phyloP scores from a whole-genome alignment of 257 asterid species.

The Rehmannia glutinosa region DNA sequence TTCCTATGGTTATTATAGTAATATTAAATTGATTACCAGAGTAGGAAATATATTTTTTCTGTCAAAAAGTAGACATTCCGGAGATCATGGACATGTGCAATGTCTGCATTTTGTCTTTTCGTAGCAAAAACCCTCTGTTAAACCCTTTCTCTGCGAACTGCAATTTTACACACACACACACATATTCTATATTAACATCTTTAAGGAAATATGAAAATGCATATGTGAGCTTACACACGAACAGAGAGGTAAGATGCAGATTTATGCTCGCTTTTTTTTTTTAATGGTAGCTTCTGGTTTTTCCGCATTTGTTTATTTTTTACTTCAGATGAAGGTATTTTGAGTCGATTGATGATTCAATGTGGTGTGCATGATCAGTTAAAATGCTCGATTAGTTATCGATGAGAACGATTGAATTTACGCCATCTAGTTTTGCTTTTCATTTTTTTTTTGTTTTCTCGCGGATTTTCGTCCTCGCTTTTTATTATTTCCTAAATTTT shows the following conservation, averaged over 20 bases:
- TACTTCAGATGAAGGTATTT: background rate
- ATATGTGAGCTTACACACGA: background rate
- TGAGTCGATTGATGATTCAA: background rate
- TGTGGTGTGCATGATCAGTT: background rate
- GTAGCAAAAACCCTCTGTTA: conserved; percentile 24
- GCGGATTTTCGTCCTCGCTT: no score
- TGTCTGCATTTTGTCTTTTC: background rate
- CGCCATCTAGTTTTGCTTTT: background rate
- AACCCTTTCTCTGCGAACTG: conserved; percentile 31
- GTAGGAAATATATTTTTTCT: no score
- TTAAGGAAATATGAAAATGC: background rate
- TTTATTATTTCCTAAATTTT: no score
- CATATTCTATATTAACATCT: background rate
- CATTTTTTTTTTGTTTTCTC: background rate
- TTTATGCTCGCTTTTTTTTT: background rate
- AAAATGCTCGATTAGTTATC: background rate
- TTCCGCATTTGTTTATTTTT: background rate
- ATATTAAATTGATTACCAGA: background rate
- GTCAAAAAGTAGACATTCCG: conserved; percentile 13
- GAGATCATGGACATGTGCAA: conserved; percentile 21
- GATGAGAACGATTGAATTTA: background rate
- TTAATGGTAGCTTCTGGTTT: background rate
- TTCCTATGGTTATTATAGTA: background rate
- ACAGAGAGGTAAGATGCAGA: conserved; percentile 12
- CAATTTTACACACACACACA: no score